These are phyloP conservation scores for Sparassis latifolia DNA, from an alignment of 1,284 basidiomycete genomes.

Conservation along the genomic window DNA sequence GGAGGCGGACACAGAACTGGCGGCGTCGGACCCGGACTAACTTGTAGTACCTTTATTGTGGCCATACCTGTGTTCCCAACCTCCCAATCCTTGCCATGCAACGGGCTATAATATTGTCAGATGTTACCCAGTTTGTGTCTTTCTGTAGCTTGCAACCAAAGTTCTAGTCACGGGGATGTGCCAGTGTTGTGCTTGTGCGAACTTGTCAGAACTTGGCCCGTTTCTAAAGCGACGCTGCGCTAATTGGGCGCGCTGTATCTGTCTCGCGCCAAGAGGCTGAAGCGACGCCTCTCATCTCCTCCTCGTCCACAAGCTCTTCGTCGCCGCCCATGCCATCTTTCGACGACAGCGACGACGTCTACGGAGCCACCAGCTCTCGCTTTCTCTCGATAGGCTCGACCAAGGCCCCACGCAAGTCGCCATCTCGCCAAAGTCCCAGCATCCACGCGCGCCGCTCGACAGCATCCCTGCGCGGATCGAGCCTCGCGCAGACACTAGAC, in stretches of 20 bases:
- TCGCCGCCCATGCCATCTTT: slow-evolving; percentile 10
- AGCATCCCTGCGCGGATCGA: slow-evolving; percentile 33
- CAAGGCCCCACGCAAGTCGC: slow-evolving; percentile 36
- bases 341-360: slow-evolving; percentile 18
- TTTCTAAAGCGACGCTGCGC: slow-evolving; percentile 3
- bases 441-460: slow-evolving; percentile 37
- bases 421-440: slow-evolving; percentile 38
- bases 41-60: background rate
- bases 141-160: no score
- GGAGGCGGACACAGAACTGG: no score
- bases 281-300: background rate
- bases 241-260: background rate
- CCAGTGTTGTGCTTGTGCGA: no score
- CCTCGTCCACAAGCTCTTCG: background rate
- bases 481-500: slow-evolving; percentile 29
- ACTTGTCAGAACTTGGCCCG: background rate
- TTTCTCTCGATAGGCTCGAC: slow-evolving; percentile 14
- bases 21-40: background rate
- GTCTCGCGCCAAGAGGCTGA: no score
- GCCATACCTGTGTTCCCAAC: background rate
- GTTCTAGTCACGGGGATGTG: no score
- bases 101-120: no score
- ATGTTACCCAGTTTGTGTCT: no score
- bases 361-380: slow-evolving; percentile 14
- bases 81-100: no score